Evolutionary conservation across 495 filamentous ascomycete genomes (phyloP).

Genomic region (Jackrogersella multiformis): DNA sequence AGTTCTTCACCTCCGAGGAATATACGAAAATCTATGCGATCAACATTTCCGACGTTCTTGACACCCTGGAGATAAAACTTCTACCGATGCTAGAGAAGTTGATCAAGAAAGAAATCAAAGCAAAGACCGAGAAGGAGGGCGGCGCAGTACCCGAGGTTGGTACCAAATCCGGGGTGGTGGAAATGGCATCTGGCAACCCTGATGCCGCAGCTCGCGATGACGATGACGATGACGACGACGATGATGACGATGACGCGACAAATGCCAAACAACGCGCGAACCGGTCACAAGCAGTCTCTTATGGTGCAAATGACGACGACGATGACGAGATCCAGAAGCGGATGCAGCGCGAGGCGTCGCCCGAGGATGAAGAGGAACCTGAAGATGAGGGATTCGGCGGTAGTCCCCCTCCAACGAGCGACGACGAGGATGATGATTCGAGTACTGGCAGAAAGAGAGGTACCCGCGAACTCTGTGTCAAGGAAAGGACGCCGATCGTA

Average conservation of each 20-base stretch:
- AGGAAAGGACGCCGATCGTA: constrained; percentile 69
- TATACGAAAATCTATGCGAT: constrained; percentile 90
- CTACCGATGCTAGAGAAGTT: constrained; percentile 72
- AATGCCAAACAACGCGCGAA: constrained; percentile 77
- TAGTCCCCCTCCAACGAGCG: constrained; percentile 58
- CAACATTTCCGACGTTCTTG: constrained; percentile 74
- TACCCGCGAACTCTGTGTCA: constrained; percentile 72
- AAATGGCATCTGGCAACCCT: constrained; percentile 60
- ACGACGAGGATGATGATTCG: constrained; percentile 56
- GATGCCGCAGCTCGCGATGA: constrained; percentile 64
- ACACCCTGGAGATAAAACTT: constrained; percentile 81
- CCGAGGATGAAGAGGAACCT: constrained; percentile 62
- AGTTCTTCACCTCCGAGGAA: constrained; percentile 84
- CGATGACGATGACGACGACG: constrained; percentile 77
- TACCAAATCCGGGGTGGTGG: constrained; percentile 72
- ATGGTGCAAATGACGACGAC: constrained; percentile 90
- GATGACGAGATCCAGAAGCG: constrained; percentile 76
- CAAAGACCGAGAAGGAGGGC: constrained; percentile 70
- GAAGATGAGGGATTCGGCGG: constrained; percentile 66
- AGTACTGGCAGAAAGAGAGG: constrained; percentile 50
- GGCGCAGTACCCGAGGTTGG: constrained; percentile 85
- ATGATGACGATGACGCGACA: constrained; percentile 87
- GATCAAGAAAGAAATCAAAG: constrained; percentile 79
- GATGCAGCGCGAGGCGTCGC: constrained; percentile 62
- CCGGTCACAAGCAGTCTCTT: constrained; percentile 80